Conservation (phyloP, 176 grass and related monocot genomes). For the Bolboschoenus planiculmis region DNA sequence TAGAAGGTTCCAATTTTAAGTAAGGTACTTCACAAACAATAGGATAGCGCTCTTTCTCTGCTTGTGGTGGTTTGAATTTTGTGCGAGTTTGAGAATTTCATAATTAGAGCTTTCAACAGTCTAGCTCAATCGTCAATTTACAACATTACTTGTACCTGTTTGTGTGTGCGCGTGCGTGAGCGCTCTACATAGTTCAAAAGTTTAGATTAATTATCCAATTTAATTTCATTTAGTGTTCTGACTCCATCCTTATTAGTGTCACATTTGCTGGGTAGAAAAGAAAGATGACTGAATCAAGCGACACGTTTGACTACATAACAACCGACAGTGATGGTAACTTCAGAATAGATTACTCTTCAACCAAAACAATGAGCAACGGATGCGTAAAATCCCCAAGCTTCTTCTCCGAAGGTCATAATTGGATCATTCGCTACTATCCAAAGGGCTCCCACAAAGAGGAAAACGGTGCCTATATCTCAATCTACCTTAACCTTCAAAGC, state of each 20-base stretch:
- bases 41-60: neutral
- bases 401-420: slow-evolving; percentile 2
- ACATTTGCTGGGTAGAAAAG: neutral
- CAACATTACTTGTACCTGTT: neutral
- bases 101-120: neutral
- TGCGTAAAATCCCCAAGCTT: slow-evolving; percentile 5
- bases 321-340: neutral
- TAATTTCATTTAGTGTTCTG: neutral
- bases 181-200: too few relatives aligned
- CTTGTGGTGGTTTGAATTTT: neutral
- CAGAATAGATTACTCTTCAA: neutral
- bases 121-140: neutral
- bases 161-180: neutral
- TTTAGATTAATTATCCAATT: too few relatives aligned
- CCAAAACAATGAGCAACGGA: neutral
- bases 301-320: neutral
- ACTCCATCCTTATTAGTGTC: neutral
- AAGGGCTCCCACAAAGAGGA: neutral
- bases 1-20: neutral
- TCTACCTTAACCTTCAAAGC: slow-evolving; percentile 7
- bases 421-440: slow-evolving; percentile 18
- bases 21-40: too few relatives aligned
- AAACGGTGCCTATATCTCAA: neutral
- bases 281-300: neutral
- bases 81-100: neutral